Evolutionary conservation across 805 yeast genomes (phyloP).

Genomic region (Nakazawaea holstii): DNA sequence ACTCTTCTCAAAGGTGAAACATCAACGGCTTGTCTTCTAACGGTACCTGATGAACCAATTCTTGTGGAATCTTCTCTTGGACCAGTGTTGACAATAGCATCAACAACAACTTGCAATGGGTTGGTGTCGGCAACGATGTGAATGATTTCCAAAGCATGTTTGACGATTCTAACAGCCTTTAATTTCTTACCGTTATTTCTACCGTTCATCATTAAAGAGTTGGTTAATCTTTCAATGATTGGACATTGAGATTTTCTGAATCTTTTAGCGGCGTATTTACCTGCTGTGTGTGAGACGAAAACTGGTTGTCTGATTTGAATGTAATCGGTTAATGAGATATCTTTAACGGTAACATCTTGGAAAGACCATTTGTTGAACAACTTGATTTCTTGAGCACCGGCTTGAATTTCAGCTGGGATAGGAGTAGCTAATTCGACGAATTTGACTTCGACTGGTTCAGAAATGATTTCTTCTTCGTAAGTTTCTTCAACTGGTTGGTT

Average conservation of each 20-base stretch:
- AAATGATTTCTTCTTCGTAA: constrained; percentile 60
- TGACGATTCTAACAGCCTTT: constrained; percentile 99
- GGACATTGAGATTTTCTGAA: constrained; percentile 99
- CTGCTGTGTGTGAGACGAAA: constrained; percentile 98
- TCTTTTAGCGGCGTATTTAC: constrained; percentile 99
- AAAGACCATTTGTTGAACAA: constrained; percentile 99
- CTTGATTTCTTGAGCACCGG: constrained; percentile 93
- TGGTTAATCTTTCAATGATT: constrained; percentile 97
- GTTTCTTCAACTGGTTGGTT: constrained; percentile 45
- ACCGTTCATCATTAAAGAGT: constrained; percentile 99
- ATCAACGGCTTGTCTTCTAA: constrained; percentile 99
- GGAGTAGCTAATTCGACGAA: constrained; percentile 87
- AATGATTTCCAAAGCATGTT: constrained; percentile 98
- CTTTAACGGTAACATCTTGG: constrained; percentile 96
- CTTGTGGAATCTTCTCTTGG: constrained; percentile 99
- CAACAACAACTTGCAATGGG: constrained; percentile 99
- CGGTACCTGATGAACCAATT: constrained; percentile 99
- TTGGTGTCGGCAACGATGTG: constrained; percentile 96
- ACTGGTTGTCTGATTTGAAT: constrained; percentile 96
- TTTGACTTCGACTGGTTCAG: constrained; percentile 77
- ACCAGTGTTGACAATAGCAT: constrained; percentile 99
- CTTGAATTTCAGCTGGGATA: constrained; percentile 94
- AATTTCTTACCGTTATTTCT: constrained; percentile 99
- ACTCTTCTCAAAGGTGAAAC: constrained; percentile 99
- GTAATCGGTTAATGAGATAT: constrained; percentile 97